Percentiles rank a stretch among this genome's conserved stretches.
phyloP scores from a whole-genome alignment of 768 basidiomycete species.

The Pulveroboletus sp. region DNA sequence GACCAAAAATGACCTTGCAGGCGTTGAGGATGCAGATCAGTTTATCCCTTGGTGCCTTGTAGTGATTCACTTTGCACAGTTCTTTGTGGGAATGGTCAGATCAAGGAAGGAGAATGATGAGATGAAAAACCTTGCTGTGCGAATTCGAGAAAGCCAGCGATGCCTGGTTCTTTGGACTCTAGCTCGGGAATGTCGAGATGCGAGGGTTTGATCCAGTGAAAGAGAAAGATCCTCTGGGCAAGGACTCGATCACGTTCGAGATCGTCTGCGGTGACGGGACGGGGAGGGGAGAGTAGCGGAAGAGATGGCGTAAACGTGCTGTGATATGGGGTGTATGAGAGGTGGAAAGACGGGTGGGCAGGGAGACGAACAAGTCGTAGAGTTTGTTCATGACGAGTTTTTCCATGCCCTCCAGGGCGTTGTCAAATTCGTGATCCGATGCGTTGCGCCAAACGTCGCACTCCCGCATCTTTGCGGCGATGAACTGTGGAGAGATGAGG shows the following conservation, averaged over 20 bases:
- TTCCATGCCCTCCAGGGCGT: conserved; percentile 98
- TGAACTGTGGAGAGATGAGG: conserved; percentile 60
- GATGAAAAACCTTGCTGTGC: conserved; percentile 72
- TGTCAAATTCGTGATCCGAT: conserved; percentile 85
- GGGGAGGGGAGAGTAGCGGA: conserved; percentile 58
- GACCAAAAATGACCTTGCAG: conserved; percentile 99
- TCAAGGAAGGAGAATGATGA: background rate
- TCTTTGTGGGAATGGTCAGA: conserved; percentile 45
- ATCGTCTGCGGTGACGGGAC: conserved; percentile 88
- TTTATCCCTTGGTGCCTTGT: conserved; percentile 98
- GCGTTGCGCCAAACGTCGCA: conserved; percentile 80
- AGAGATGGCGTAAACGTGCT: conserved; percentile 94
- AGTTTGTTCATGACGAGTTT: conserved; percentile 98
- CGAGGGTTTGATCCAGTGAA: conserved; percentile 84
- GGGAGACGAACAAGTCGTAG: conserved; percentile 82
- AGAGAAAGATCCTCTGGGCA: conserved; percentile 84
- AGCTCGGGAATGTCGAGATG: conserved; percentile 89
- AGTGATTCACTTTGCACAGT: conserved; percentile 94
- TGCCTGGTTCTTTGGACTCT: conserved; percentile 47
- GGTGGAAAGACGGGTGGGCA: background rate
- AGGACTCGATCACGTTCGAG: conserved; percentile 94
- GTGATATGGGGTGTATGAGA: conserved; percentile 12
- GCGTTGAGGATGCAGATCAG: conserved; percentile 95
- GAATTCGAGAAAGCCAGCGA: conserved; percentile 80
- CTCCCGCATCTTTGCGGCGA: conserved; percentile 81